Evolutionary conservation across 2,329 filamentous ascomycete genomes (phyloP).

Genomic region (Diaporthe destruens): DNA sequence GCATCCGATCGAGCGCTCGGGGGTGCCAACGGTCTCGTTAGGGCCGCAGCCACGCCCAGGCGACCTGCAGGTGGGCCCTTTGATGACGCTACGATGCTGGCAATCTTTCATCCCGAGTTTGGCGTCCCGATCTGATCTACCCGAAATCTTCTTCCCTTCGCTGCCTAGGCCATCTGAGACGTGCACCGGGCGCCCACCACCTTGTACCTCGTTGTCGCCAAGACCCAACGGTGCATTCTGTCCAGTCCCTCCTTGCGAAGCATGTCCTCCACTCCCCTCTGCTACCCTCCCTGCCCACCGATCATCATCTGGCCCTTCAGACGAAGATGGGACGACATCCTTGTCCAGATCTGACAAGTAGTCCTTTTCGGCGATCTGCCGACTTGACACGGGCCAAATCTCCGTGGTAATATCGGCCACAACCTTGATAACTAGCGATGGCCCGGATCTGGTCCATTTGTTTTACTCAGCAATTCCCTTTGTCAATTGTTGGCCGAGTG

Average conservation of each 20-base stretch:
- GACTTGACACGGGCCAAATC: slow-evolving; percentile 24
- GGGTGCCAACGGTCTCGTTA: slow-evolving; percentile 21
- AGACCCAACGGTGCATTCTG: neutral
- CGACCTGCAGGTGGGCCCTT: slow-evolving; percentile 26
- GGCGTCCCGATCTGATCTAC: slow-evolving; percentile 33
- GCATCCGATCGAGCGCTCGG: slow-evolving; percentile 28
- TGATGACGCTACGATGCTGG: slow-evolving; percentile 30
- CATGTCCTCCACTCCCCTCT: slow-evolving; percentile 1
- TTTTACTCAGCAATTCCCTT: neutral
- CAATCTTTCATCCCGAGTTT: slow-evolving; percentile 33
- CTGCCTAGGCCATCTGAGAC: slow-evolving; percentile 17
- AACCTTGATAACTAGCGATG: neutral
- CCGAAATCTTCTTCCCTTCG: slow-evolving; percentile 22
- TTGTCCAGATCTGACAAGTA: slow-evolving; percentile 18
- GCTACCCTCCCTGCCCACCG: slow-evolving; percentile 17
- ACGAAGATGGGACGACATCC: slow-evolving; percentile 21
- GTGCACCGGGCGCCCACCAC: slow-evolving; percentile 18
- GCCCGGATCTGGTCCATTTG: neutral
- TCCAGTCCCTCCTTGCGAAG: slow-evolving; percentile 14
- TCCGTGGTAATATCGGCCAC: slow-evolving; percentile 15
- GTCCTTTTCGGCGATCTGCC: slow-evolving; percentile 29
- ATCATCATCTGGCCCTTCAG: slow-evolving; percentile 23
- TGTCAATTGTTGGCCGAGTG: neutral
- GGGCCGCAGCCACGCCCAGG: slow-evolving; percentile 7
- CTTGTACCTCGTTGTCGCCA: slow-evolving; percentile 5